Evolutionary conservation across 2,329 filamentous ascomycete genomes (phyloP), one percentile per base, ranked within the genome.

Genomic region (Hymenoscyphus linearis): DNA sequence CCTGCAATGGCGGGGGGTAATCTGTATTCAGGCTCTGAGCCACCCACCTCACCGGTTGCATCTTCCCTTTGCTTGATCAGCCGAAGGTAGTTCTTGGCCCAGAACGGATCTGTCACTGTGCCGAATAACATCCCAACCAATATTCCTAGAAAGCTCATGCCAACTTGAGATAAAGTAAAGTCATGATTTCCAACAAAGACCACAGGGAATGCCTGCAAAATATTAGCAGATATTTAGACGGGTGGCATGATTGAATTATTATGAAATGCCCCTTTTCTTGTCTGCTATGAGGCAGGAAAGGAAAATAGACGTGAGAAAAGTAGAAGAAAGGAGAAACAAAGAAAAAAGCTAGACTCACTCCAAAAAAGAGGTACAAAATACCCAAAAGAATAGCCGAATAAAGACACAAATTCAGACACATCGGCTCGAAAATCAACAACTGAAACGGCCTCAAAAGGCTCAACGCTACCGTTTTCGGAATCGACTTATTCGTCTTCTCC

Each of bases 331-430:
- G 31, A 31, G 31, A 31, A 31, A 31, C 5, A 7, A 31, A 7
- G 31, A 9, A 3, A 31, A 31, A 31, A 31, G 2, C 6, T 31
- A 31, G 31, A 31, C 10, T 7, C 10, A 31, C 31, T 22, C 91
- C 91, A 73, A 96, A 96, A 78, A 96, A 96, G 44, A 96, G 84
- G 72, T 96, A 96, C 2, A 96, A 77, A 52, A 96, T 88, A 4
- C 92, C 93, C 7, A 96, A 80, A n/a, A 96, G 78, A 59, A 97
- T 84, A 44, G 91, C 91, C 0, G 90, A 90, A 68, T 93, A 89
- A 25, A 95, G 76, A 74, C 91, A 95, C 27, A 97, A 84, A 67
- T 86, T 85, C 61, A 95, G 78, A 62, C 87, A 90, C 91, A 96
- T 97, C 66, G 90, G 90, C 77, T 96, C 91, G 59, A 90, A 82